Conservation (phyloP, 2,329 filamentous ascomycete species). For the Neofusicoccum sp. region DNA sequence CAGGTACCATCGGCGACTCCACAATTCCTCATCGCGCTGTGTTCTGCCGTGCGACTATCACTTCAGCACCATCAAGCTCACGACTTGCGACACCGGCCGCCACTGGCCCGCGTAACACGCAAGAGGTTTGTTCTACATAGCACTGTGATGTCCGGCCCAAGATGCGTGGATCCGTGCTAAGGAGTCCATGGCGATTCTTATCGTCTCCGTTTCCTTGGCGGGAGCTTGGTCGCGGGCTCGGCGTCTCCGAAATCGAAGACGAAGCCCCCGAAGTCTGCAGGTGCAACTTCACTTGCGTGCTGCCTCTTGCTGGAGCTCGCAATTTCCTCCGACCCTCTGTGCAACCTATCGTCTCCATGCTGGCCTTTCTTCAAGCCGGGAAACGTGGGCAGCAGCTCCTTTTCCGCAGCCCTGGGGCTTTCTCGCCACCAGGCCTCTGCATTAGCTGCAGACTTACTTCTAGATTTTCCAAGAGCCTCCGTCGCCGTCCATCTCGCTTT, state of each 20-base stretch:
- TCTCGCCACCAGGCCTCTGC: conserved; percentile 25
- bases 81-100: background rate
- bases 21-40: background rate
- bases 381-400: conserved; percentile 33
- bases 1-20: background rate
- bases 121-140: too few species aligned
- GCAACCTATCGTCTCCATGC: conserved; percentile 4
- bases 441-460: conserved; percentile 16
- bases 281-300: background rate
- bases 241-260: conserved; percentile 17
- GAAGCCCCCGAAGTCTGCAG: conserved; percentile 9
- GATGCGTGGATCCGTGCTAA: background rate
- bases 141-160: background rate
- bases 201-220: conserved; percentile 13
- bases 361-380: conserved; percentile 30
- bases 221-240: conserved; percentile 13
- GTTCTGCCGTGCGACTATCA: background rate
- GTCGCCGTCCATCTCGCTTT: conserved; percentile 25
- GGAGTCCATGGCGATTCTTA: background rate
- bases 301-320: background rate
- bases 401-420: conserved; percentile 29
- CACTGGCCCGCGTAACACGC: background rate
- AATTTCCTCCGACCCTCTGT: background rate
- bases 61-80: background rate
- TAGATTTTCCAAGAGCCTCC: conserved; percentile 25